Base-by-base conservation (phyloP, 345 rosid genomes). In the Ceriops tagal region DNA sequence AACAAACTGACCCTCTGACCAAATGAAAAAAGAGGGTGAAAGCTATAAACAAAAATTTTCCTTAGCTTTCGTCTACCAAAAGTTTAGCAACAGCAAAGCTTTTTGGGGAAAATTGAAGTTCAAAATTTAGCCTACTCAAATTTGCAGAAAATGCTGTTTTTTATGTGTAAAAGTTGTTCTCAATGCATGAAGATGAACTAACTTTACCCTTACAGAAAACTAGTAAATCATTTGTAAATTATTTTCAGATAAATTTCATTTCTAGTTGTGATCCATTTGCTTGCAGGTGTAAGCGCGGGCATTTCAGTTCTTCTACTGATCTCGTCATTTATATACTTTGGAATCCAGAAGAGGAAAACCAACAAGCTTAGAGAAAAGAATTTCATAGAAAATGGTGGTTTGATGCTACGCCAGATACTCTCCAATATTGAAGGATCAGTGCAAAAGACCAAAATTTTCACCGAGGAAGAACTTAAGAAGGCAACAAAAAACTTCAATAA, bases 401-500 rank as follows among this genome's bases (percentile, higher is more conserved):
- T 55, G 6, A 34, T 79, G 24, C 62, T 79, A 16, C 78, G 53
- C 39, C 35, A 58, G 13, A 35, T 71, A 24, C 75, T 78, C 18
- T 66, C 75, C 2, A 34, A 71, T 28, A 30, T 11, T 30, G 65
- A 56, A 46, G 15, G 66, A 5, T 27, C 55, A 0, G 34, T 16
- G 13, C 20, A 58, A 18, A 62, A 11, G 7, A 71, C 74, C 15
- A 75, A 61, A 65, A 68, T 80, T 11, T 73, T 76, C 24, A 53
- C 46, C 0, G 73, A 47, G 22, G 64, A 70, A 8, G 80, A 82
- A 55, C 81, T 81, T n/a, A 71, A 67, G 26, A 82, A 61, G 31
- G 82, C 82, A 1, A 76, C 82, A 21, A 62, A 77, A 27, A 77
- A 77, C 58, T 84, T 71, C 10, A 47, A 68, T 52, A 9, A 79